Conservation (phyloP, 352 stramenopile genomes). For the Globisporangium mamillatum region DNA sequence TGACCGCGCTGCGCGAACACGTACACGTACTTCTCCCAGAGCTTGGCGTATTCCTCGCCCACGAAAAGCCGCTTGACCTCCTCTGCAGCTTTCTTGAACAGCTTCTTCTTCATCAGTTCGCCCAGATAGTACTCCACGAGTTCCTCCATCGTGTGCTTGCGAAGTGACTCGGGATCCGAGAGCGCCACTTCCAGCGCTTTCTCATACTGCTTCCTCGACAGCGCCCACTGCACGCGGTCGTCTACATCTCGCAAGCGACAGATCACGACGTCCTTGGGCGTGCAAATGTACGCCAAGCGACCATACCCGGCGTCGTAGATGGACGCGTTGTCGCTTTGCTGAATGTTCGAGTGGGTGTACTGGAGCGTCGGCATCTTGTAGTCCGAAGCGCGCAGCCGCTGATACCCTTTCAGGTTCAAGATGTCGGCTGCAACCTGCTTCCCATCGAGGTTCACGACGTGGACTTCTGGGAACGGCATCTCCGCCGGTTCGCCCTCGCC, state of each 20-base stretch:
- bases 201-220: constrained; percentile 59
- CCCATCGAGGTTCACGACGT: constrained; percentile 87
- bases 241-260: constrained; percentile 76
- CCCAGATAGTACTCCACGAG: constrained; percentile 74
- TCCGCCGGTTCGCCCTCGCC: constrained; percentile 67
- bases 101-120: constrained; percentile 71
- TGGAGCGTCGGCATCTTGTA: constrained; percentile 81
- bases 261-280: constrained; percentile 83
- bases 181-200: constrained; percentile 63
- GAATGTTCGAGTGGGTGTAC: constrained; percentile 34
- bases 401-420: constrained; percentile 69
- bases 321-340: constrained; percentile 22
- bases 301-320: constrained; percentile 74
- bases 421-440: constrained; percentile 84
- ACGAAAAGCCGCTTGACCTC: constrained; percentile 74
- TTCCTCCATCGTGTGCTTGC: constrained; percentile 53
- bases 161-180: constrained; percentile 51
- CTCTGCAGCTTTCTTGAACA: constrained; percentile 66
- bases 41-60: constrained; percentile 55
- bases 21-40: constrained; percentile 89
- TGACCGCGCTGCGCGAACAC: constrained; percentile 79
- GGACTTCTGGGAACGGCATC: constrained; percentile 79
- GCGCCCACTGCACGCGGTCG: constrained; percentile 70
- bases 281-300: constrained; percentile 73
- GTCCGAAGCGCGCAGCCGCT: constrained; percentile 68